Percentiles rank a stretch among this genome's conserved stretches.
Evolutionary conservation across 352 stramenopile genomes (phyloP).

Genomic region (Saprolegnia diclina): DNA sequence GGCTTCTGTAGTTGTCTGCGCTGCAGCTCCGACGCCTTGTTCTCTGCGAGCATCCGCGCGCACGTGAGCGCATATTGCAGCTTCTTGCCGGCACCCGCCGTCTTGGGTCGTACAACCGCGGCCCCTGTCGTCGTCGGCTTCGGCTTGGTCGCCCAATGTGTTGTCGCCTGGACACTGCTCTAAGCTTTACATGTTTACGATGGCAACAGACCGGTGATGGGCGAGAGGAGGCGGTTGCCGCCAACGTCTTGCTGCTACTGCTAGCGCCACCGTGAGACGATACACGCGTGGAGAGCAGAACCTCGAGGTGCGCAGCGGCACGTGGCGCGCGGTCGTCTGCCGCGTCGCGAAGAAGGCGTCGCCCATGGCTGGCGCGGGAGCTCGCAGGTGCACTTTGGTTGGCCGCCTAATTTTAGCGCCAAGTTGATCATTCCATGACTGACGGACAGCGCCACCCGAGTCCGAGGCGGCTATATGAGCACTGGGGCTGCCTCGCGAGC

Average conservation of each 20-base stretch:
- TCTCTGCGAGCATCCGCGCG: slow-evolving; percentile 18
- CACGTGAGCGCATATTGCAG: slow-evolving; percentile 24
- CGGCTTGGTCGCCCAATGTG: too few species aligned
- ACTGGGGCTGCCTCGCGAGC: slow-evolving; percentile 26
- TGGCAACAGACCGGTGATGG: too few species aligned
- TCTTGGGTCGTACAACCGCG: not conserved
- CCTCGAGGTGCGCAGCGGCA: not conserved
- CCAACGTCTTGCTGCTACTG: too few species aligned
- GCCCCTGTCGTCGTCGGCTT: not conserved
- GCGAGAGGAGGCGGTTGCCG: too few species aligned
- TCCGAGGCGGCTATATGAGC: slow-evolving; percentile 17
- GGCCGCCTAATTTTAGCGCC: not conserved
- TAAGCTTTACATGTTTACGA: too few species aligned
- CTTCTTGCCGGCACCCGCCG: slow-evolving; percentile 20
- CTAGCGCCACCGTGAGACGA: too few species aligned
- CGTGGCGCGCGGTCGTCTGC: not conserved
- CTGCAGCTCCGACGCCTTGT: slow-evolving; percentile 16
- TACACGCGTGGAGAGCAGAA: too few species aligned
- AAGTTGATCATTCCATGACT: not conserved
- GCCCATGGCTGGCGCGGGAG: not conserved
- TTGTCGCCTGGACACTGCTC: too few species aligned
- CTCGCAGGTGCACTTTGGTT: too few species aligned
- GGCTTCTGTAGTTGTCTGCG: not conserved
- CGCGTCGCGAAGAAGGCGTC: not conserved
- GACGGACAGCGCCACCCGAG: not conserved